Evolutionary conservation across 345 rosid genomes (phyloP), one percentile per base, ranked within the genome.

Genomic region (Microthlaspi erraticum): DNA sequence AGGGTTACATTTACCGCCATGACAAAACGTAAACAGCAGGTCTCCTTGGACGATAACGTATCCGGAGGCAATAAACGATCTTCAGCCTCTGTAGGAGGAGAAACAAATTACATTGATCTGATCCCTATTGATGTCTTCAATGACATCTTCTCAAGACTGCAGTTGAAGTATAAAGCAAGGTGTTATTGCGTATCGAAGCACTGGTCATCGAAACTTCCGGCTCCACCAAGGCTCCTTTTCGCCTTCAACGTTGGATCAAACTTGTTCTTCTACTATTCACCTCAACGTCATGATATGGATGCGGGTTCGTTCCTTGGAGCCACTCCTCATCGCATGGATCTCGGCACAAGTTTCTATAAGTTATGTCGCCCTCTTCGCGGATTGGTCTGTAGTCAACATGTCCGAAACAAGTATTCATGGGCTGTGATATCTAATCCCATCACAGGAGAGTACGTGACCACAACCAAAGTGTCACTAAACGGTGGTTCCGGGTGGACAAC

Each of bases 101-200:
- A 23, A 23, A 8, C 37, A 34, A 0, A 34, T 36, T 9, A 9
- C 39, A 8, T 60, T 61, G 31, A 2, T 33, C 1, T 0, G 45
- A 48, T 64, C 3, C 45, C 44, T 18, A 12, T 7, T 19, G 68
- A 48, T 48, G 2, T 64, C 0, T 0, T 20, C 33, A 18, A 18
- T 12, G n/a, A 64, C 4, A 64, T 64, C 17, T 36, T 64, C 1
- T 37, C 39, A 2, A 51, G 5, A 52, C 38, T 52, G 29, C 14
- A 29, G 5, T 0, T 10, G 26, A 51, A 66, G 38, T 6, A 7
- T 37, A 2, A 6, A 6, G 60, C 17, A 1, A 7, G 16, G 31
- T 66, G 58, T 66, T 49, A 60, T 26, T 23, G 59, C 2, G 49
- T 65, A 37, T 37, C 70, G 11, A 64, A 65, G 14, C 59, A 13